A percentile compares a stretch with the other conserved stretches of the same genome.
Evolutionary conservation across 768 basidiomycete genomes (phyloP).

Genomic region (Leccinum broughii): DNA sequence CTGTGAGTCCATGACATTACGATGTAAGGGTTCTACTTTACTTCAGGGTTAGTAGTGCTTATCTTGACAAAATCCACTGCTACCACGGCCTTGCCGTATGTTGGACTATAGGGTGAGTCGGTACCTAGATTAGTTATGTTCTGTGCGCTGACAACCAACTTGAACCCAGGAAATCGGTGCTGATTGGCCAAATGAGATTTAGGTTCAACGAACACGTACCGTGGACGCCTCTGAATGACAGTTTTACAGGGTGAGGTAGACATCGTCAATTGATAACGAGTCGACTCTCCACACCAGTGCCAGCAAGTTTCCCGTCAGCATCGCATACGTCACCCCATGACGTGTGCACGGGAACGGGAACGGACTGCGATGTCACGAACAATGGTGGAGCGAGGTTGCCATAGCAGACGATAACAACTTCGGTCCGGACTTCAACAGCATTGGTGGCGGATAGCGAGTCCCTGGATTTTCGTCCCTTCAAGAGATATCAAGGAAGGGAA

Average conservation of each 20-base stretch:
- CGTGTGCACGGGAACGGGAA: slow-evolving; percentile 6
- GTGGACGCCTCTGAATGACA: neutral
- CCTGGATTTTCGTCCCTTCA: neutral
- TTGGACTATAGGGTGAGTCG: slow-evolving; percentile 1
- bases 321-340: neutral
- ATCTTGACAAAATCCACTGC: no score
- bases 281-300: slow-evolving; percentile 27
- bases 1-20: slow-evolving; percentile 19
- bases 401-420: slow-evolving; percentile 26
- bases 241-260: slow-evolving; percentile 25
- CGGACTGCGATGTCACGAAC: slow-evolving; percentile 27
- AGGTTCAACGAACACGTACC: neutral
- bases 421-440: slow-evolving; percentile 34
- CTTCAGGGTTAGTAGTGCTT: slow-evolving; percentile 9
- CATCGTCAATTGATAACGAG: slow-evolving; percentile 29
- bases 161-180: slow-evolving; percentile 20
- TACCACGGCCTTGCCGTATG: no score
- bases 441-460: slow-evolving; percentile 34
- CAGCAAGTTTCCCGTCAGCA: slow-evolving; percentile 5
- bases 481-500: neutral
- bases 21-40: neutral
- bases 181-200: slow-evolving; percentile 20
- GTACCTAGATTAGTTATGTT: neutral
- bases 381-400: slow-evolving; percentile 32
- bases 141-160: neutral